Evolutionary conservation across 2,329 filamentous ascomycete species (phyloP), one percentile per base, ranked within the genome.

Genomic region (Fusarium sp.): DNA sequence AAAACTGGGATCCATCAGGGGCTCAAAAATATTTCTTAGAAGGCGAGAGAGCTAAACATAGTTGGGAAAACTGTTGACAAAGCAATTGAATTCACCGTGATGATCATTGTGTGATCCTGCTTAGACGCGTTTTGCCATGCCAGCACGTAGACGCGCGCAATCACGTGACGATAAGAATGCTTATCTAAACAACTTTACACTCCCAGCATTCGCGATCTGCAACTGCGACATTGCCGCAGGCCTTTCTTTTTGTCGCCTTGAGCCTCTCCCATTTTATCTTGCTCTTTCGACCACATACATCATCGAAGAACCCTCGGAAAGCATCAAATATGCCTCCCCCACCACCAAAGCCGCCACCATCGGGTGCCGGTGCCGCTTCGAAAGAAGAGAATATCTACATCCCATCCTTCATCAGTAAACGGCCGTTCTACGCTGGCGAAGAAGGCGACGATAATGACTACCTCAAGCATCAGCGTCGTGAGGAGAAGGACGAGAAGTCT

Each of bases 321-420:
- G n/a, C 15, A 7, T 8, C 24, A 24, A 62, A 26, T 20, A 70
- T 66, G 58, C 49, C 66, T 5, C 77, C 78, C 4, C 79, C 79
- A 7, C 75, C 79, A 18, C 72, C 75, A 26, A 81, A 79, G 56
- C 71, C 77, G 8, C 76, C 79, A 46, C 73, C 80, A 9, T 40
- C 66, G 13, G 76, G 77, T 46, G 79, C 81, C 11, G 78, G 79
- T 55, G 81, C 81, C 8, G 81, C 81, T 7, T 88, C 86, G 57
- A 97, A 97, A 79, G 94, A 97, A 80, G 94, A 96, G 81, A 99
- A 99, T 86, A 91, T 98, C 80, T 99, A 99, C 85, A 99, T 99
- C 76, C 96, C 96, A 7, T 90, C 93, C 55, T 99, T 98, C 86
- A 99, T 99, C 83, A 95, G 94, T 74, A 98, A 97, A 80, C 95